phyloP scores from a whole-genome alignment of 2,329 filamentous ascomycete genomes.

The Trichoderma koningiopsis region DNA sequence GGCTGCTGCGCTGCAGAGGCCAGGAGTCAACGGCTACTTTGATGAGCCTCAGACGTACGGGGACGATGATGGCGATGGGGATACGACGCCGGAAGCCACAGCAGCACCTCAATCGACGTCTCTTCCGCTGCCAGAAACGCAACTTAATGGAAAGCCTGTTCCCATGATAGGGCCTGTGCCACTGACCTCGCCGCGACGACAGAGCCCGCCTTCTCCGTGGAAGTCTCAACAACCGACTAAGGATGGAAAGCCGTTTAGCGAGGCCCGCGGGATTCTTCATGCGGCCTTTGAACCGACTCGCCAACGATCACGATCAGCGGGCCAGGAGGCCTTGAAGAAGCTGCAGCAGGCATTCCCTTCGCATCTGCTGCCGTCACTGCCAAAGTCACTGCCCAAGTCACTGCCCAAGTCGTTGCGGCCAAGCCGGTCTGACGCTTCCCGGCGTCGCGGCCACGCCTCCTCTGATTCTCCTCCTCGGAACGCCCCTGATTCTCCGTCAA shows the following conservation, averaged over 20 bases:
- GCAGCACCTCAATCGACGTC: slow-evolving; percentile 27
- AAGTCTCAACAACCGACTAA: slow-evolving; percentile 29
- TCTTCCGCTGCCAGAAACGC: neutral
- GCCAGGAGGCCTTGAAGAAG: slow-evolving; percentile 59
- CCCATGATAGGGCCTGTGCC: slow-evolving; percentile 20
- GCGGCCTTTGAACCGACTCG: slow-evolving; percentile 51
- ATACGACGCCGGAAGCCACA: slow-evolving; percentile 31
- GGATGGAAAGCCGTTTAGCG: slow-evolving; percentile 29
- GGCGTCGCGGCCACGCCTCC: neutral
- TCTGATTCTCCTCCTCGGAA: neutral
- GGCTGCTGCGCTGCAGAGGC: slow-evolving; percentile 54
- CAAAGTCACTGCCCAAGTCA: slow-evolving; percentile 43
- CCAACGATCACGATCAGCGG: slow-evolving; percentile 56
- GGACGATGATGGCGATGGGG: slow-evolving; percentile 29
- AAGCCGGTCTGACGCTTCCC: slow-evolving; percentile 28
- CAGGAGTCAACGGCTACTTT: slow-evolving; percentile 36
- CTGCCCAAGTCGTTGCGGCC: slow-evolving; percentile 46
- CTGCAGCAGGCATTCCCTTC: slow-evolving; percentile 60
- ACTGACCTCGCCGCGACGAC: slow-evolving; percentile 11
- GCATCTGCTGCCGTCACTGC: slow-evolving; percentile 46
- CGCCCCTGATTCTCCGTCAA: neutral
- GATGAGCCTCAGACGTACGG: slow-evolving; percentile 30
- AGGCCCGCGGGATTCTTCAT: slow-evolving; percentile 42
- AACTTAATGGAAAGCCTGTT: slow-evolving; percentile 17
- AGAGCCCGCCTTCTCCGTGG: slow-evolving; percentile 37